Evolutionary conservation across 1,284 basidiomycete species (phyloP), one percentile per base, ranked within the genome.

Genomic region (Cutaneotrichosporon sp.): DNA sequence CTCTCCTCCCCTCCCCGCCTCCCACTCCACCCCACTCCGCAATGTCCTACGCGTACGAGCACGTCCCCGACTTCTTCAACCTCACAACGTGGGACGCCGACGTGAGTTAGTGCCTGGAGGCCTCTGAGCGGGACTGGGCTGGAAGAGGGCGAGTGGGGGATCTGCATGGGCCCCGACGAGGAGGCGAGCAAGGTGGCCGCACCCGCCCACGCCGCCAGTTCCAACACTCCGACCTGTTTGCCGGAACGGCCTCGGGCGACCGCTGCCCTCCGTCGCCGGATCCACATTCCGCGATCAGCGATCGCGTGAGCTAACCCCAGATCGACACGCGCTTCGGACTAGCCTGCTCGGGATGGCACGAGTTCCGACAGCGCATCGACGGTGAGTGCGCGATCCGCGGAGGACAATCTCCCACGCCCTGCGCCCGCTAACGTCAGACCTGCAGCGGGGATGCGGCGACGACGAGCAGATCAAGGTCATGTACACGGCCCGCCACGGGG

Each of bases 401-500:
- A 13, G 29, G 4, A 29, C 29, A 5, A n/a, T 7, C 18, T n/a
- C 9, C 16, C 24, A 8, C 20, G 51, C 24, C 29, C 27, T 27
- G 16, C 11, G 8, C 27, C 4, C 8, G 20, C 62, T 55, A 6
- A 57, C 52, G 16, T 25, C 53, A 72, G 71, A 66, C 33, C 62
- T 72, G 4, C 52, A 71, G 31, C 8, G 29, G 14, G 13, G 58
- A 59, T 60, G 58, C 24, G 25, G 54, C 53, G 27, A 54, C 3
- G 68, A 65, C 38, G 67, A 71, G 59, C 60, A 52, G 22, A 63
- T 75, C 62, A 71, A 69, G 33, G 73, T 75, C 20, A 56, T 75
- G 22, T 75, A 67, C 50, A 64, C 68, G 1, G 72, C 70, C 14
- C 64, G 73, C 25, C 73, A 75, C 50, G 73, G 73, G 29, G 69